Evolutionary conservation across 2,329 filamentous ascomycete genomes (phyloP).

Genomic region (Verticillium zaregamsianum): DNA sequence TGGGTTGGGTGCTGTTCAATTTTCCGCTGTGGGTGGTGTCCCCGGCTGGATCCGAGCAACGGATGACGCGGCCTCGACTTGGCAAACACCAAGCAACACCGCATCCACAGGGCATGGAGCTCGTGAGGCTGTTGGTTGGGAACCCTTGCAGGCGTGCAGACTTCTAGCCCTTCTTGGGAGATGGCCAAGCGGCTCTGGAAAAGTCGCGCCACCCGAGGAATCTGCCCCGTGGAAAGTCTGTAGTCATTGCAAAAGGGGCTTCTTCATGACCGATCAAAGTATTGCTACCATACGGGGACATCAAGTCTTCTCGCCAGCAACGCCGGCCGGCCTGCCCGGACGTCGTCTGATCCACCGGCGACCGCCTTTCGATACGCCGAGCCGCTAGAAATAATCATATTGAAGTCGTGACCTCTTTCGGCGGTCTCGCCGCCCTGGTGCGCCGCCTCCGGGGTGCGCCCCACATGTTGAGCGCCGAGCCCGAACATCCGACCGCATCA

Average conservation of each 20-base stretch:
- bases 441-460: not conserved
- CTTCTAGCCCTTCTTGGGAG: not conserved
- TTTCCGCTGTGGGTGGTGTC: not conserved
- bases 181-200: not conserved
- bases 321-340: not conserved
- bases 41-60: not conserved
- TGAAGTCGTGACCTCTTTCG: not conserved
- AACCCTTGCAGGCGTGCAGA: not conserved
- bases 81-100: not conserved
- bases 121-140: not conserved
- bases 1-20: not conserved
- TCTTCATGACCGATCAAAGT: no score
- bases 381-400: not conserved
- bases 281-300: no score
- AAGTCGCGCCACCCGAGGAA: not conserved
- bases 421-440: not conserved
- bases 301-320: no score
- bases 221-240: not conserved
- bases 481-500: not conserved
- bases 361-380: not conserved
- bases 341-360: not conserved
- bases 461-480: not conserved
- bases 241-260: not conserved
- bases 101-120: not conserved
- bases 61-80: not conserved